Conservation (phyloP, 2,329 filamentous ascomycete genomes). For the Alternaria triticina region DNA sequence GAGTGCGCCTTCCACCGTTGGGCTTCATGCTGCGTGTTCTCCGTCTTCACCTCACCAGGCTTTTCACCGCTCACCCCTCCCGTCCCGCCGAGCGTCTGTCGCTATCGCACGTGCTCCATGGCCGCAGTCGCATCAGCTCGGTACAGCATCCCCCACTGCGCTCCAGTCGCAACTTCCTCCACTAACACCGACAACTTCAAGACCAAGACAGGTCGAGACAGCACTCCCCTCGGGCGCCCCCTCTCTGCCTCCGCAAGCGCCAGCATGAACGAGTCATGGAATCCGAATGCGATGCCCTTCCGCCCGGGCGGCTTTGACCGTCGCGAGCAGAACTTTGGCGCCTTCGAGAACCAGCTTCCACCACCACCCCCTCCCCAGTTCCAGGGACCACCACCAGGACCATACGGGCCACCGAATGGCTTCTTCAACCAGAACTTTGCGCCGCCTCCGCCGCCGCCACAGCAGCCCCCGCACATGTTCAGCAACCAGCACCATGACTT, state of each 20-base stretch:
- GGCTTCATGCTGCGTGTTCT: constrained; percentile 14
- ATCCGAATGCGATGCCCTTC: constrained; percentile 28
- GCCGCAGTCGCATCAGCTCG: constrained; percentile 29
- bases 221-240: constrained; percentile 14
- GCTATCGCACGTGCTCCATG: constrained; percentile 31
- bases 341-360: constrained; percentile 15
- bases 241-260: constrained; percentile 11
- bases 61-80: constrained; percentile 8
- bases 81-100: constrained; percentile 16
- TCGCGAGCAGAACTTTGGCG: constrained; percentile 15
- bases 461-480: constrained; percentile 14
- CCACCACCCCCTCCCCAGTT: constrained; percentile 11
- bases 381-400: constrained; percentile 6
- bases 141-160: constrained; percentile 33
- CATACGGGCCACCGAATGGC: constrained; percentile 6
- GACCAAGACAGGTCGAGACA: constrained; percentile 31
- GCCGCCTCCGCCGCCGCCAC: constrained; percentile 13
- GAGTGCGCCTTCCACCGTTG: constrained; percentile 6
- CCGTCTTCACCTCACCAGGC: constrained; percentile 9
- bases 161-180: constrained; percentile 28
- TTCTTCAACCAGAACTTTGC: constrained; percentile 15
- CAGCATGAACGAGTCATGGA: constrained; percentile 30
- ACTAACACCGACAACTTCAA: constrained; percentile 31
- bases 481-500: constrained; percentile 15
- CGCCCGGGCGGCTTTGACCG: constrained; percentile 17